These are phyloP conservation scores for Nemania serpens DNA, from an alignment of 2,329 filamentous ascomycete species.

Conservation along the genomic window DNA sequence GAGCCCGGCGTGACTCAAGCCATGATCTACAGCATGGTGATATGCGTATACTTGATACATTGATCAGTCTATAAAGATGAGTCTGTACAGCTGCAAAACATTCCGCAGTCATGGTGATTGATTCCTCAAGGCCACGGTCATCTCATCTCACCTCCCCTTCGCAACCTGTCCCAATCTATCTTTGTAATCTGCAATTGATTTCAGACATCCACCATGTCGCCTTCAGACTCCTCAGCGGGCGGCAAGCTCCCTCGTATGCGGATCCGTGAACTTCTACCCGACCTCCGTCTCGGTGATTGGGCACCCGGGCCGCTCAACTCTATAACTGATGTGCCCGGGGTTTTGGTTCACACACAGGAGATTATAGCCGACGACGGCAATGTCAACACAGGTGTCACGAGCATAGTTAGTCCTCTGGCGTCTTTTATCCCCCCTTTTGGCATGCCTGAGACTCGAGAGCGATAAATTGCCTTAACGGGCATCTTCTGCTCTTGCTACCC, in stretches of 20 bases:
- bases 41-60: neutral
- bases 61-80: constrained; percentile 13
- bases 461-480: too few species aligned
- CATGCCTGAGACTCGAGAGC: too few species aligned
- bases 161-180: neutral
- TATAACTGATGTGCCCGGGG: constrained; percentile 56
- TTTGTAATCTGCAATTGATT: neutral
- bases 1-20: too few species aligned
- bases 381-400: constrained; percentile 56
- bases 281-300: constrained; percentile 50
- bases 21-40: too few species aligned
- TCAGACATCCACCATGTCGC: constrained; percentile 14
- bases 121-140: neutral
- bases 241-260: constrained; percentile 37
- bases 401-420: too few species aligned
- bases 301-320: constrained; percentile 52
- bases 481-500: too few species aligned
- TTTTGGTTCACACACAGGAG: constrained; percentile 52
- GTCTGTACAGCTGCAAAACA: neutral
- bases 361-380: constrained; percentile 43
- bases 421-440: too few species aligned
- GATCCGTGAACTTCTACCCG: constrained; percentile 51
- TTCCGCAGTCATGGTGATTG: neutral
- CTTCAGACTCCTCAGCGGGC: constrained; percentile 10
- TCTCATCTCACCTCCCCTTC: neutral